Conservation (phyloP, 495 filamentous ascomycete genomes). For the Xylaria palmicola region DNA sequence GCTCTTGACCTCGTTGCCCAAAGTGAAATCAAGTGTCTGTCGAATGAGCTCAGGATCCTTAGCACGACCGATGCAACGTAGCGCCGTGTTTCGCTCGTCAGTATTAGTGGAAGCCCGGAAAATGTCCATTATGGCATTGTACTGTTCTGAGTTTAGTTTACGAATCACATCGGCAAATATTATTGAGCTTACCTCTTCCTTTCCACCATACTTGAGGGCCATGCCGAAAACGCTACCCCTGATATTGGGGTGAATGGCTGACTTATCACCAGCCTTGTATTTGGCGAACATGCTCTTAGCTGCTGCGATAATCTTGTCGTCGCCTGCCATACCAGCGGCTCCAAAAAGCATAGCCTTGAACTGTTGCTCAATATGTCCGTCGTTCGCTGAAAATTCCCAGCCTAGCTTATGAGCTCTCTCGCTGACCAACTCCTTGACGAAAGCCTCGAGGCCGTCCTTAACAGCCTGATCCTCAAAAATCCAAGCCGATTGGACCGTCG, state of each 20-base stretch:
- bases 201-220: constrained; percentile 68
- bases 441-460: constrained; percentile 72
- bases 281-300: constrained; percentile 74
- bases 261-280: constrained; percentile 63
- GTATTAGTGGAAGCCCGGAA: constrained; percentile 83
- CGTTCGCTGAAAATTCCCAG: constrained; percentile 80
- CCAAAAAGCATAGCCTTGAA: constrained; percentile 72
- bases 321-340: constrained; percentile 63
- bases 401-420: constrained; percentile 79
- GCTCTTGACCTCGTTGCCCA: constrained; percentile 83
- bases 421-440: constrained; percentile 73
- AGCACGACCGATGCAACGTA: constrained; percentile 80
- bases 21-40: constrained; percentile 71
- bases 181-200: constrained; percentile 59
- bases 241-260: constrained; percentile 72
- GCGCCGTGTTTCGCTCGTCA: constrained; percentile 94
- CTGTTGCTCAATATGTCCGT: constrained; percentile 88
- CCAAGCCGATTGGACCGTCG: constrained; percentile 77
- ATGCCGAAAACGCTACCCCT: constrained; percentile 69
- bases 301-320: constrained; percentile 58
- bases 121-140: constrained; percentile 75
- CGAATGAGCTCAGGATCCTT: constrained; percentile 76
- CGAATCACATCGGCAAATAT: constrained; percentile 17
- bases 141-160: constrained; percentile 43
- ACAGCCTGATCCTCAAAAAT: constrained; percentile 77